Base-by-base conservation (phyloP, 1,139 yeast genomes). In the Debaryomyces nepalensis region DNA sequence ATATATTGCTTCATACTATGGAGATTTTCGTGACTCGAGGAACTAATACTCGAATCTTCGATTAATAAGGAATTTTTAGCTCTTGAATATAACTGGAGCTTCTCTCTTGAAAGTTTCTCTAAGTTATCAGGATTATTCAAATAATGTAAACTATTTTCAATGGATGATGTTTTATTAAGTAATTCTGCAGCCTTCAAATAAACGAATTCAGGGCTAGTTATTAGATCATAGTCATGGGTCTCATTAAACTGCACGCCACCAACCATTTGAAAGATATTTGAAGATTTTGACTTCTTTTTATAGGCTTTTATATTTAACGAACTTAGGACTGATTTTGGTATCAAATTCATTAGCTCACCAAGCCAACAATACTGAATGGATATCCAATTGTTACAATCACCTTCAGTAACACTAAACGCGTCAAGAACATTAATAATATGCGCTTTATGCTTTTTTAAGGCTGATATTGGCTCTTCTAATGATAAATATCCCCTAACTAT, bases 401-500 rank as follows among this genome's bases (percentile, higher is more conserved):
- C 44, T 30, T 43, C 27, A n/a, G 38, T 36, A 3, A 39, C 39
- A 12, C 47, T 46, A 7, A 59, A 40, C 2, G 53, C 49, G 18
- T 50, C 53, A 4, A 54, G 37, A 0, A 71, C 66, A 43, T 77
- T 77, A 18, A 70, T 70, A 2, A 85, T 57, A 62, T 88, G 96
- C 6, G 79, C 68, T 33, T 73, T 73, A 55, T 87, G 89, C 57
- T 82, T 85, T 43, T 75, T 72, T 50, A 81, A 76, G 0, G 90
- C 88, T 29, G 70, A 53, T 30, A 82, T 70, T 0, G 86, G 75
- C 49, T 79, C 80, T 33, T 79, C 85, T 19, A 79, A 49, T n/a
- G 86, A 79, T 27, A 87, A 68, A 51, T 82, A 78, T 0, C 82
- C 70, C 47, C 87, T 72, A 3, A 80, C 79, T 10, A 86, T 80